Evolutionary conservation across 1,139 yeast species (phyloP), one percentile per base, ranked within the genome.

Genomic region (Maudiozyma humilis): DNA sequence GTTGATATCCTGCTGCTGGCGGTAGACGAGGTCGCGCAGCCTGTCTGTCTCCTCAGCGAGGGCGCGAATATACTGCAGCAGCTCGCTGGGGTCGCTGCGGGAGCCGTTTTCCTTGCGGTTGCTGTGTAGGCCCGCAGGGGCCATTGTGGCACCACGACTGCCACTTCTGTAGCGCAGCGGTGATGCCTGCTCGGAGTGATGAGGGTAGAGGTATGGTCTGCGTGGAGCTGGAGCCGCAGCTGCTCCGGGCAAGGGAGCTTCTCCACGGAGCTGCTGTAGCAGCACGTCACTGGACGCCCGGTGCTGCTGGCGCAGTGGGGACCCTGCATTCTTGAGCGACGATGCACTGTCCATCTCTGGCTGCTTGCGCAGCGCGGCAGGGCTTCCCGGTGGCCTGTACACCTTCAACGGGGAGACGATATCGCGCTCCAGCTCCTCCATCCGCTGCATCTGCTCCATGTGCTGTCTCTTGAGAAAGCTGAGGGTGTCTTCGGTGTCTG

Each of bases 401-500:
- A 15, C 13, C 16, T 32, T 36, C 17, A 36, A 23, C 7, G 43
- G 44, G 4, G 47, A 39, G 1, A 39, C 33, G 4, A 27, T 34
- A 25, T 29, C 27, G 13, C 23, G 13, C 6, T 38, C 40, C 20
- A 44, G 27, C 27, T 38, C 43, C 16, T 41, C 48, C 32, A 48
- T 44, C 35, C 46, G 45, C 37, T 46, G 50, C 49, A 48, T 59
- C 13, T 60, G 56, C 15, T 53, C 55, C 44, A 55, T 45, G 35
- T 56, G 58, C 41, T 59, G 58, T 38, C 52, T 52, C 39, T 59
- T 53, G 12, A 59, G 52, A 40, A 53, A 56, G 42, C 52, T 56
- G 30, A 59, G 43, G n/a, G 63, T 59, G 39, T 59, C 64, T 44
- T 59, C 63, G 17, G 49, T 51, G 18, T 58, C 62, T 17, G 55